Evolutionary conservation across 2,329 filamentous ascomycete species (phyloP), one percentile per base, ranked within the genome.

Genomic region (Gnomoniopsis smithogilvyi): DNA sequence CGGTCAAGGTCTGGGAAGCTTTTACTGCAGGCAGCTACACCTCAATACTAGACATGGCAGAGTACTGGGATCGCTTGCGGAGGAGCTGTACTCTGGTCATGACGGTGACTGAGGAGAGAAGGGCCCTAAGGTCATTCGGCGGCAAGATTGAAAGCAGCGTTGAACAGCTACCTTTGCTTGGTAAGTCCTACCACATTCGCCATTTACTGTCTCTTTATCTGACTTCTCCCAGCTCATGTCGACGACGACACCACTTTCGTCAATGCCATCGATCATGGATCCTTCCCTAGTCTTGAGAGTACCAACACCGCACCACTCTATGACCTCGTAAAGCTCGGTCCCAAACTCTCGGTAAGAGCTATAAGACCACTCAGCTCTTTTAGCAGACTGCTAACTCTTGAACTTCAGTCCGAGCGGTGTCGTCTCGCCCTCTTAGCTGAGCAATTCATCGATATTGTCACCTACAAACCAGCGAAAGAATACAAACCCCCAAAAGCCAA

Each of bases 71-170:
- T 21, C 68, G 71, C 2, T 70, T 84, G 36, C 71, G 77, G 14
- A 70, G 69, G 33, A 84, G 83, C 64, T 82, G 78, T 57, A 84
- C 81, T 0, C 67, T 81, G 10, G 76, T 75, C 10, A 79, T 84
- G 75, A 76, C 80, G 11, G 66, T 81, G 1, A 71, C 83, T 0
- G 83, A 86, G 64, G 78, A 80, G 58, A 70, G 76, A 3, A 75
- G 80, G 36, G 78, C 78, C 0, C 70, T 74, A 11, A 72, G 82
- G 26, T 67, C 78, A 3, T 70, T 78, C 4, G 75, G 76, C 0
- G 72, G 74, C 2, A 73, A 73, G 30, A 66, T 72, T 2, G 74
- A 75, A 0, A 54, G 46, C 1, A 72, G 76, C 2, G 68, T 81
- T 1, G 71, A 78, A 1, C 73, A 76, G 2, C 74, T 80, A 46